These are phyloP conservation scores for Apiospora malaysiana DNA, from an alignment of 2,329 filamentous ascomycete genomes.

Conservation along the genomic window DNA sequence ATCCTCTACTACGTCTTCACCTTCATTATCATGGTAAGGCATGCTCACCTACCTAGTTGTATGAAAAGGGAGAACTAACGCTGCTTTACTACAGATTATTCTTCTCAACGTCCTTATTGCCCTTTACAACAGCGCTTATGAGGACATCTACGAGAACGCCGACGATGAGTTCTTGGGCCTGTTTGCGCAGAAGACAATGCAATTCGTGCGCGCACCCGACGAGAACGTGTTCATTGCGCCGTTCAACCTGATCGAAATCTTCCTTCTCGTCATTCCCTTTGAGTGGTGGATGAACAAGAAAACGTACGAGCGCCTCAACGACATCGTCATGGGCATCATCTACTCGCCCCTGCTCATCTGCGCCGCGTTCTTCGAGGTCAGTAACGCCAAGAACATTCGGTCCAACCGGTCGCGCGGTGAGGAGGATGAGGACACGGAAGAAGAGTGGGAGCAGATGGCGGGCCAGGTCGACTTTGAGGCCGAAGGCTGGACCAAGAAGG, in stretches of 20 bases:
- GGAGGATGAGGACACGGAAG: slow-evolving; percentile 83
- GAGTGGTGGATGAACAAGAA: slow-evolving; percentile 93
- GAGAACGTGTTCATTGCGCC: slow-evolving; percentile 98
- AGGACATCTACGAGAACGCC: slow-evolving; percentile 91
- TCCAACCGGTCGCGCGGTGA: slow-evolving; percentile 81
- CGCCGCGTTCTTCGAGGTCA: slow-evolving; percentile 75
- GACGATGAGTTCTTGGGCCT: slow-evolving; percentile 95
- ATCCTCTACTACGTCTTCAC: slow-evolving; percentile 98
- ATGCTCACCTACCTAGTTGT: neutral
- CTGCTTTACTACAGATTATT: slow-evolving; percentile 56
- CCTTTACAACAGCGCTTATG: slow-evolving; percentile 94
- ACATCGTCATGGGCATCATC: slow-evolving; percentile 83
- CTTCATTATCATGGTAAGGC: slow-evolving; percentile 87
- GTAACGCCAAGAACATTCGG: slow-evolving; percentile 68
- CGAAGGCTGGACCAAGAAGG: slow-evolving; percentile 85
- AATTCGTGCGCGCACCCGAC: slow-evolving; percentile 94
- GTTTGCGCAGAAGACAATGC: slow-evolving; percentile 93
- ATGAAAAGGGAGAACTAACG: neutral
- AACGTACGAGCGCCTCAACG: slow-evolving; percentile 81
- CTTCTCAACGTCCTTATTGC: slow-evolving; percentile 96
- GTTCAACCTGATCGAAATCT: slow-evolving; percentile 90
- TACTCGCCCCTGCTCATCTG: slow-evolving; percentile 85
- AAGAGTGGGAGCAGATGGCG: slow-evolving; percentile 91
- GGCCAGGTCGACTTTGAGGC: slow-evolving; percentile 77
- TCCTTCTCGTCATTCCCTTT: slow-evolving; percentile 77